These are phyloP conservation scores for Thalassia testudinum DNA, from an alignment of 116 monocot genomes.

Conservation along the genomic window DNA sequence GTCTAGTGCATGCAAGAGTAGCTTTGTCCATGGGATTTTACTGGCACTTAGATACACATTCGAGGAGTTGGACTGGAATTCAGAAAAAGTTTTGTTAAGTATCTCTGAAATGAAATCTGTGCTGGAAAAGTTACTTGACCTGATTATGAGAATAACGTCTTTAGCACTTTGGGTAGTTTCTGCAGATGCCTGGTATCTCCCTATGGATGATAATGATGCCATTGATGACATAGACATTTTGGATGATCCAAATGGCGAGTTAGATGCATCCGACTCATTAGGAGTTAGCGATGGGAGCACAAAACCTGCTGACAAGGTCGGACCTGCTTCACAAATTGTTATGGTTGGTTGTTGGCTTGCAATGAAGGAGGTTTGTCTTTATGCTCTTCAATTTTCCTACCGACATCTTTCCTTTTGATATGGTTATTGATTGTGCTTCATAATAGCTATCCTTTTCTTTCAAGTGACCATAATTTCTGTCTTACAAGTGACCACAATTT, in stretches of 20 bases:
- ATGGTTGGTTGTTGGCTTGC: conserved; percentile 99
- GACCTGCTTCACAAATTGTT: conserved; percentile 59
- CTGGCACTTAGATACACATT: conserved; percentile 94
- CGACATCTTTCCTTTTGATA: neutral
- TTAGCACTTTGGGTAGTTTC: conserved; percentile 96
- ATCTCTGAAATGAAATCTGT: conserved; percentile 38
- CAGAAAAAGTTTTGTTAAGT: conserved; percentile 32
- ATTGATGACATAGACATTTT: conserved; percentile 33
- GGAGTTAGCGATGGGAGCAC: conserved; percentile 15
- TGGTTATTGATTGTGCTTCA: neutral
- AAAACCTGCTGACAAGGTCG: conserved; percentile 18
- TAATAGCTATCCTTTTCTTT: neutral
- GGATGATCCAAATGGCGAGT: conserved; percentile 22
- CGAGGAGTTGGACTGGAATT: conserved; percentile 93
- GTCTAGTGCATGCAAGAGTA: conserved; percentile 66
- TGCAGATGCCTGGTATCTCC: conserved; percentile 79
- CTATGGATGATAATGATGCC: conserved; percentile 66
- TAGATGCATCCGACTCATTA: conserved; percentile 22
- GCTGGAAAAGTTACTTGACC: conserved; percentile 53
- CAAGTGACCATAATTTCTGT: neutral
- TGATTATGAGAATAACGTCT: conserved; percentile 73
- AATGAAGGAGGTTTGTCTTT: conserved; percentile 82
- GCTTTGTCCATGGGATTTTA: conserved; percentile 94
- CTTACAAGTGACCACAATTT: neutral
- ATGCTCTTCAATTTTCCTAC: too few relatives aligned